Conservation (phyloP, 2,329 filamentous ascomycete species). For the Hymenoscyphus occultus region DNA sequence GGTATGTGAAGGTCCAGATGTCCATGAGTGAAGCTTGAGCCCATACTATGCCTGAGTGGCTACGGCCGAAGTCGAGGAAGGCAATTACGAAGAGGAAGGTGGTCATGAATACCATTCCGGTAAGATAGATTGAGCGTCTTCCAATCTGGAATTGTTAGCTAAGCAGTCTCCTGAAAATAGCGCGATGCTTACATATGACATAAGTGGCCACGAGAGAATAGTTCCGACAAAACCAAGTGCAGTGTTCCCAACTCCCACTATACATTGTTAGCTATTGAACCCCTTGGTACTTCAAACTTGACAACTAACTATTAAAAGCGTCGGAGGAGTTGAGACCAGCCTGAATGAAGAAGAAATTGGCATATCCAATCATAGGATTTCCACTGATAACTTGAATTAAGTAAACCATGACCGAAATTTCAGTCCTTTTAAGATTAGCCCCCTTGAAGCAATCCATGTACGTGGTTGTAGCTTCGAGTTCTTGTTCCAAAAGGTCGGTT, state of each 20-base stretch:
- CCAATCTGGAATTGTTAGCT: slow-evolving; percentile 50
- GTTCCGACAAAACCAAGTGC: slow-evolving; percentile 52
- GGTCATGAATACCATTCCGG: slow-evolving; percentile 54
- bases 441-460: slow-evolving; percentile 54
- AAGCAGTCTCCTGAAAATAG: slow-evolving; percentile 37
- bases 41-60: slow-evolving; percentile 32
- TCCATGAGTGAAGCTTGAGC: slow-evolving; percentile 37
- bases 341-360: slow-evolving; percentile 48
- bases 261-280: slow-evolving; percentile 40
- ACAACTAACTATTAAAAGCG: slow-evolving; percentile 56
- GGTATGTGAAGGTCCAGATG: slow-evolving; percentile 41
- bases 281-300: slow-evolving; percentile 37
- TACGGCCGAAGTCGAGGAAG: slow-evolving; percentile 30
- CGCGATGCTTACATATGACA: slow-evolving; percentile 47
- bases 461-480: slow-evolving; percentile 41
- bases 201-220: slow-evolving; percentile 49
- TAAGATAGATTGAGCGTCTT: slow-evolving; percentile 60
- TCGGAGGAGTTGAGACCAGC: slow-evolving; percentile 50
- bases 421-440: slow-evolving; percentile 48
- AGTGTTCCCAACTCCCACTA: slow-evolving; percentile 46
- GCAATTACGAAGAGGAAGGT: slow-evolving; percentile 50
- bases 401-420: slow-evolving; percentile 50
- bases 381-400: slow-evolving; percentile 37
- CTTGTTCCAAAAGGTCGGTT: slow-evolving; percentile 52
- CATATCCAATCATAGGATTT: slow-evolving; percentile 46